Evolutionary conservation across 768 basidiomycete genomes (phyloP), one percentile per base, ranked within the genome.

Genomic region (Cyclocybe cylindracea): DNA sequence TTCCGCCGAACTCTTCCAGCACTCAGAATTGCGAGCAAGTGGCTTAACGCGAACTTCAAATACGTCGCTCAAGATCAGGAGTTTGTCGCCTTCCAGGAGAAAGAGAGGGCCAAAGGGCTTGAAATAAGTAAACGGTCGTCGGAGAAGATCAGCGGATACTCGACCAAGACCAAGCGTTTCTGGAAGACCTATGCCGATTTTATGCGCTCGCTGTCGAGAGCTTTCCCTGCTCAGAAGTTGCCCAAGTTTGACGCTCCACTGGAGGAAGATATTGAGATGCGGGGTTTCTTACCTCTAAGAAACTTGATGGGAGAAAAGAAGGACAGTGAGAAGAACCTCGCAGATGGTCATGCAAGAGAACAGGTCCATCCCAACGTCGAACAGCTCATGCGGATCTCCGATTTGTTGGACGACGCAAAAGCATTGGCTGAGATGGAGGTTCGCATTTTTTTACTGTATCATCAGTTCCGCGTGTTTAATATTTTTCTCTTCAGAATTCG

Each of bases 311-410:
- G 70, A 7, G 76, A 71, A 42, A 64, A 64, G 10, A 54, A 46
- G 42, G 55, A 59, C 50, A 63, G 51, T 32, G 65, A 60, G 42
- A 65, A 62, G 6, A 57, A 52, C 24, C 58, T 59, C 38, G 59
- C 57, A 24, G 61, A 54, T 24, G 62, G 57, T 3, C 54, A 71
- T 52, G 61, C 65, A 40, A 57, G 57, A 52, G 73, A 67, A 59
- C 71, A 79, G 55, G 78, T 76, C 34, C 82, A 98, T 71, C 97
- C 97, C 7, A 98, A 99, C 60, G 94, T 91, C 52, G 94, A 96
- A 73, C 91, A 95, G 60, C 71, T 99, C 39, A 95, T 98, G 92
- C 79, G 97, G 57, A 89, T 99, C 51, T 78, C 83, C 41, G 96
- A 97, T 69, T 72, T 97, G 38, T 73, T 94, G 42, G 70, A 78